These are phyloP conservation scores for Phialophora chinensis DNA, from an alignment of 2,329 filamentous ascomycete species.

Conservation along the genomic window DNA sequence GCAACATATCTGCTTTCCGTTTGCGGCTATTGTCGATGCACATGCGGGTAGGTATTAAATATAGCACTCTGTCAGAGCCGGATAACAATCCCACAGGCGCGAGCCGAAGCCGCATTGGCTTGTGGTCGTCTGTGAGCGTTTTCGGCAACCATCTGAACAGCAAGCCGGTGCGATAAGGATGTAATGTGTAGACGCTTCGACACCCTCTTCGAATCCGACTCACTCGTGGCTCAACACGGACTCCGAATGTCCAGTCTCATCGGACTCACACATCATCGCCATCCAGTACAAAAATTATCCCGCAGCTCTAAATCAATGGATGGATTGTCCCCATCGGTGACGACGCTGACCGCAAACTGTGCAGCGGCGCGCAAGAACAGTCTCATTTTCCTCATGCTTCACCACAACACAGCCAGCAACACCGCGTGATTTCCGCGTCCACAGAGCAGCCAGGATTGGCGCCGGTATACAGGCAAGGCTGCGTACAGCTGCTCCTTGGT, in stretches of 20 bases:
- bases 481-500: neutral
- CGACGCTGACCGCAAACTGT: slow-evolving; percentile 1
- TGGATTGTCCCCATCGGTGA: neutral
- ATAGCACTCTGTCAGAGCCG: slow-evolving; percentile 16
- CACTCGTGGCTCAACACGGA: neutral
- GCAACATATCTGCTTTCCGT: neutral
- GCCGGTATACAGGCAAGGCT: slow-evolving; percentile 6
- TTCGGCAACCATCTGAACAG: neutral
- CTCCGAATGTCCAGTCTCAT: neutral
- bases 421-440: neutral
- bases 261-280: neutral
- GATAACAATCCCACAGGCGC: neutral
- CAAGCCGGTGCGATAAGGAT: neutral
- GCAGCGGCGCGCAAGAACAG: slow-evolving; percentile 6
- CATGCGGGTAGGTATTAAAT: slow-evolving; percentile 5
- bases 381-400: slow-evolving; percentile 1
- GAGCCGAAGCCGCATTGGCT: neutral
- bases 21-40: neutral
- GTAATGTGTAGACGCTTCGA: neutral
- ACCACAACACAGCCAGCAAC: neutral
- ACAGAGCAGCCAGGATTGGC: neutral
- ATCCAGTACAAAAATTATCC: neutral
- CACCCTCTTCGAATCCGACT: neutral
- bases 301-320: neutral
- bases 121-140: neutral